Base-by-base conservation (phyloP, 2,329 filamentous ascomycete genomes). In the Fusarium armeniacum region DNA sequence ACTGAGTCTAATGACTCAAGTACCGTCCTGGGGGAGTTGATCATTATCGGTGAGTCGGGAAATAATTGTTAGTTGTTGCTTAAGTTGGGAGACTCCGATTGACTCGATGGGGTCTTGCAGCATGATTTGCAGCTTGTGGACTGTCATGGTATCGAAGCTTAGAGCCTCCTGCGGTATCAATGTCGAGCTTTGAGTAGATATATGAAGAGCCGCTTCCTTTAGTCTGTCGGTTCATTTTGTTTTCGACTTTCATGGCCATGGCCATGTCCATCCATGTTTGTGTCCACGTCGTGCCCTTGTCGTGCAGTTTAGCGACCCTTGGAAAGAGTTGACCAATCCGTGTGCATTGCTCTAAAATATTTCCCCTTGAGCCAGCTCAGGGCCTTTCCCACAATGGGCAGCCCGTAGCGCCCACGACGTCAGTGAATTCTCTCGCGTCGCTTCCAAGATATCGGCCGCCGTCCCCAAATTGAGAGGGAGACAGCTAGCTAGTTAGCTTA, bases 351-450 rank as follows among this genome's bases (percentile, higher is more conserved):
- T 30, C 56, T 49, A 46, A 61, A 36, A 58, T 58, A 44, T 65
- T 69, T 69, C 69, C 71, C 71, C 68, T 74, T 71, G 65, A 67
- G 12, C 66, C 70, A 58, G 51, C 69, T 61, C 61, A 72, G 62
- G 54, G 59, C 55, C 70, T 67, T 65, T 62, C 54, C 68, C 71
- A 59, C 60, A 74, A 70, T 62, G 57, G 68, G 70, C 57, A 73
- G 58, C 36, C 59, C 58, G 55, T 62, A 57, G 60, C 65, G 65
- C 60, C 57, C 61, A 69, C 68, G 70, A 73, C 68, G 69, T 68
- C 72, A 73, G 72, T 41, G 45, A 61, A 62, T 38, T 46, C 58
- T 49, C 20, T 24, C 20, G 40, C 13, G 44, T 46, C 43, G 13
- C 40, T 49, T 46, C 43, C 60, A 63, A 44, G 45, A 49, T 49